Evolutionary conservation across 345 rosid genomes (phyloP).

Genomic region (Erucastrum elatum): DNA sequence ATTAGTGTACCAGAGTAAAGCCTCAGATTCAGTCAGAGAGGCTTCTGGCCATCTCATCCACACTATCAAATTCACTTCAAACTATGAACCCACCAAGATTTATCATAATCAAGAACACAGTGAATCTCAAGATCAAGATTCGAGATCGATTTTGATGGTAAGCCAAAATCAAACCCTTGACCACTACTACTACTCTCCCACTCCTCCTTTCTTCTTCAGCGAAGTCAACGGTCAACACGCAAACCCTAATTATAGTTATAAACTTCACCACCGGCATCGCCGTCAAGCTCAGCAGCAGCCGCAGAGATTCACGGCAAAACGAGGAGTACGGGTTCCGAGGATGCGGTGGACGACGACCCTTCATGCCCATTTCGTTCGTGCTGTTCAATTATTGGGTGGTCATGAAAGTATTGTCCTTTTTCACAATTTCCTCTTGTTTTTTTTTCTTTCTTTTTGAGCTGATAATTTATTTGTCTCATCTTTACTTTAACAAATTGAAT

Average conservation of each 20-base stretch:
- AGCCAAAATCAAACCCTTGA: constrained; percentile 53
- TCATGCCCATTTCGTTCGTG: constrained; percentile 97
- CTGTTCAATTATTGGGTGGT: constrained; percentile 98
- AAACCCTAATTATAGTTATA: constrained; percentile 38
- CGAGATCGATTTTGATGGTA: constrained; percentile 51
- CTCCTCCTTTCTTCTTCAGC: constrained; percentile 35
- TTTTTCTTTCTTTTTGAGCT: background rate
- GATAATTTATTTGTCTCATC: background rate
- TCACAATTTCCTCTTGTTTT: constrained; percentile 7
- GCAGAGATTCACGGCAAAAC: constrained; percentile 50
- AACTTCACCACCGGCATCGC: constrained; percentile 20
- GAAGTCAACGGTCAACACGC: constrained; percentile 34
- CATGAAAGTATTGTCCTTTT: constrained; percentile 76
- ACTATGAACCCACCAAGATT: constrained; percentile 25
- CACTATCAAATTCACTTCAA: constrained; percentile 22
- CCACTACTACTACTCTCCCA: constrained; percentile 39
- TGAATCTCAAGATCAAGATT: constrained; percentile 47
- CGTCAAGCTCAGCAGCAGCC: constrained; percentile 33
- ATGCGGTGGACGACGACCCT: constrained; percentile 98
- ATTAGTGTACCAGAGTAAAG: constrained; percentile 33
- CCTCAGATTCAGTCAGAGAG: constrained; percentile 28
- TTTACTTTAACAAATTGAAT: background rate
- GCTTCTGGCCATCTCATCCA: constrained; percentile 20
- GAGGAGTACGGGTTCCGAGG: constrained; percentile 79
- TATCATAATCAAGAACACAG: constrained; percentile 15